Conservation (phyloP, 2,329 filamentous ascomycete genomes). For the Bipolaris gigantea region DNA sequence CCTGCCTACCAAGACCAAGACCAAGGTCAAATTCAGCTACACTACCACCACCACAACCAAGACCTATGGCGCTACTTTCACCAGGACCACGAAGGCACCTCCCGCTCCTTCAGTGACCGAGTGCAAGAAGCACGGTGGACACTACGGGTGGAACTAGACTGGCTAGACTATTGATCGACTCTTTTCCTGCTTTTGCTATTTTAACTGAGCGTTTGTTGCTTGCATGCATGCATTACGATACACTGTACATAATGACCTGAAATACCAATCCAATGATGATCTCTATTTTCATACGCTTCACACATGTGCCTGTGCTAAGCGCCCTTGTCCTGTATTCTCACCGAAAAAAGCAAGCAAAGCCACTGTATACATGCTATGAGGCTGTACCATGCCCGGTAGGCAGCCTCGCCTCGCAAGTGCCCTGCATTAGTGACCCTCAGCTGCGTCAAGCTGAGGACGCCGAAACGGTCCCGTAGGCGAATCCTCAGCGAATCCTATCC, state of each 20-base stretch:
- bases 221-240: not conserved
- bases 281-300: not conserved
- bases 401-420: not conserved
- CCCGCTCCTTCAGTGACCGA: constrained; percentile 40
- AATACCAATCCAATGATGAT: not conserved
- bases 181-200: not conserved
- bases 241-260: constrained; percentile 1
- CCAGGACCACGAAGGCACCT: constrained; percentile 40
- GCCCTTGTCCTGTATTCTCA: not conserved
- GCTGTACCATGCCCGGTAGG: not conserved
- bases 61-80: constrained; percentile 41
- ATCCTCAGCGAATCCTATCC: not conserved
- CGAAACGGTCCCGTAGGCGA: not conserved
- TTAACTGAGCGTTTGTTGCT: not conserved
- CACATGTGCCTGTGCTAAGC: not conserved
- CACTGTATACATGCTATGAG: not conserved
- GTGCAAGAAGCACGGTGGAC: constrained; percentile 41
- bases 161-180: not conserved
- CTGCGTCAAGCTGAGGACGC: not conserved
- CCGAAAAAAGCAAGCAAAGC: not conserved
- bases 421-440: constrained; percentile 5
- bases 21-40: constrained; percentile 31
- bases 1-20: constrained; percentile 43
- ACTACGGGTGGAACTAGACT: constrained; percentile 20
- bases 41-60: constrained; percentile 38